Percentiles rank a stretch among this genome's conserved stretches.
Conservation (phyloP, 768 basidiomycete species). For the Auriscalpium vulgare region DNA sequence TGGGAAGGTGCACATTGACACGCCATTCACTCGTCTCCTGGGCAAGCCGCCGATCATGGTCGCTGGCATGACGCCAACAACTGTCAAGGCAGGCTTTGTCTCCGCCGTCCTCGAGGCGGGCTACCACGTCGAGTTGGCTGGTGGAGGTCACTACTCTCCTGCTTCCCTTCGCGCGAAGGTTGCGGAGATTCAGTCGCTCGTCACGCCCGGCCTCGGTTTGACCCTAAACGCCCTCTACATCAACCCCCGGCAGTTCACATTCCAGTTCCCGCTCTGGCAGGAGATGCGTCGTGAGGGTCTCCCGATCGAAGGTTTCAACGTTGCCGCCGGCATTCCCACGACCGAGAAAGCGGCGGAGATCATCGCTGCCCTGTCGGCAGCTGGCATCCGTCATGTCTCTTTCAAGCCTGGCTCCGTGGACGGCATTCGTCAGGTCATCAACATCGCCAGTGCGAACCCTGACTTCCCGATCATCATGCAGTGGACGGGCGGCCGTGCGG, state of each 20-base stretch:
- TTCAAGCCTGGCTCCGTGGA: conserved; percentile 99
- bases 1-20: conserved; percentile 88
- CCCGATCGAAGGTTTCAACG: conserved; percentile 97
- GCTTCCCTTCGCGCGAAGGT: conserved; percentile 85
- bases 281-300: conserved; percentile 94
- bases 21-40: conserved; percentile 90
- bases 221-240: conserved; percentile 96
- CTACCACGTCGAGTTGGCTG: conserved; percentile 94
- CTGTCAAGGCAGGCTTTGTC: conserved; percentile 93
- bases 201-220: conserved; percentile 84
- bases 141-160: conserved; percentile 95
- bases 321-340: conserved; percentile 94
- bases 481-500: conserved; percentile 98
- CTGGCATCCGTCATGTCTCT: conserved; percentile 91
- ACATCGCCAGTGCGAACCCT: conserved; percentile 89
- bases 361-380: conserved; percentile 69
- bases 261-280: conserved; percentile 98
- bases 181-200: conserved; percentile 79
- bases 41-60: conserved; percentile 99
- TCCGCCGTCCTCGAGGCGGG: conserved; percentile 88
- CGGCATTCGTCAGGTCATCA: conserved; percentile 94
- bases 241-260: conserved; percentile 93
- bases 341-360: conserved; percentile 98
- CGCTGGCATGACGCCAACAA: conserved; percentile 97
- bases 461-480: conserved; percentile 97